phyloP scores from a whole-genome alignment of 805 yeast species.

The Suhomyces vadensis region DNA sequence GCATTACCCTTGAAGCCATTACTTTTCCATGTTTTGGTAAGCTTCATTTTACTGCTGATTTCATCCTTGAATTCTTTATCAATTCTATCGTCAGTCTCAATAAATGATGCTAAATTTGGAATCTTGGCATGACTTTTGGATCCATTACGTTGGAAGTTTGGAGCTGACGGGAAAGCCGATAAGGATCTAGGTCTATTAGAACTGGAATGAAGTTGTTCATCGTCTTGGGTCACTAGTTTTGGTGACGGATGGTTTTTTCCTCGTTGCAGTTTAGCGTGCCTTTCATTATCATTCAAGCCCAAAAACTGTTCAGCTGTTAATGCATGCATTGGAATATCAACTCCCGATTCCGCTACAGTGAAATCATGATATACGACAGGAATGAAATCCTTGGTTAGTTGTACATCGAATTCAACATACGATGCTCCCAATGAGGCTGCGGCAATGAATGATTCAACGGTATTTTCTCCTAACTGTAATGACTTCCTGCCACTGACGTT shows the following conservation, averaged over 20 bases:
- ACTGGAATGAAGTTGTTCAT: slow-evolving; percentile 32
- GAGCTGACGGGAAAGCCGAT: slow-evolving; percentile 36
- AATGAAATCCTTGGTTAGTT: slow-evolving; percentile 82
- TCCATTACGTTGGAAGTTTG: slow-evolving; percentile 22
- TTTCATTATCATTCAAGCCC: slow-evolving; percentile 44
- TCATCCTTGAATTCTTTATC: slow-evolving; percentile 42
- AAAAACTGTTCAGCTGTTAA: slow-evolving; percentile 87
- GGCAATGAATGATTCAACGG: slow-evolving; percentile 91
- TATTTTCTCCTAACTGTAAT: slow-evolving; percentile 91
- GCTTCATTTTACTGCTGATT: slow-evolving; percentile 66
- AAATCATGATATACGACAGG: slow-evolving; percentile 97
- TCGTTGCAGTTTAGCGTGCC: slow-evolving; percentile 6
- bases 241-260: slow-evolving; percentile 4
- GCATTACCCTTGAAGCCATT: slow-evolving; percentile 91
- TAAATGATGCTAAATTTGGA: background rate
- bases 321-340: slow-evolving; percentile 94
- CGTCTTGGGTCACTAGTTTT: slow-evolving; percentile 17
- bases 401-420: slow-evolving; percentile 96
- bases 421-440: slow-evolving; percentile 97
- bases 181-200: slow-evolving; percentile 40
- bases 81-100: slow-evolving; percentile 25
- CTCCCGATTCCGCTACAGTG: slow-evolving; percentile 91
- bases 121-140: slow-evolving; percentile 7
- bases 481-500: slow-evolving; percentile 71
- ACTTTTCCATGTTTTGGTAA: slow-evolving; percentile 84